Base-by-base conservation (phyloP, 1,139 yeast species). In the Petasospora fabianii region DNA sequence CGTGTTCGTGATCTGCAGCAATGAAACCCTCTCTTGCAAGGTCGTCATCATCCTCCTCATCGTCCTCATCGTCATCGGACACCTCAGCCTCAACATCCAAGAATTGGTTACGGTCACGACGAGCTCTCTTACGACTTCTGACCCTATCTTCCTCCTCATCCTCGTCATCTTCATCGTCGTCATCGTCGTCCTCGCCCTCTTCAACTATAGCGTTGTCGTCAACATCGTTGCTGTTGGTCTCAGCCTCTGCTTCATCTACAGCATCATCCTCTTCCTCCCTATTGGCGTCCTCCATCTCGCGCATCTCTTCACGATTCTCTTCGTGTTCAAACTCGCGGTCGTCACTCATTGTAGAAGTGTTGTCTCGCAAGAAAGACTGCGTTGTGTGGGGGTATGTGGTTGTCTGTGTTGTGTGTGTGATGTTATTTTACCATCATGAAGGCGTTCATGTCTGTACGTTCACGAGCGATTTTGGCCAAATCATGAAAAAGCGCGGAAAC, bases 11-110 rank as follows among this genome's bases (percentile, higher is more conserved):
- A 51, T 84, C 95, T 8, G 80, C 67, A 5, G 71, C 77, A 49
- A 83, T 77, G 58, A 82, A 83, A 57, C 86, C 96, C 58, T 88
- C 95, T 54, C 90, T 77, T 42, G 84, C 77, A 30, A 86, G 66
- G 49, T 84, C 97, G 53, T 87, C 97, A 51, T 87, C 96, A 44
- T 88, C 97, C 51, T 90, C 97, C 35, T 87, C 83, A 29, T 82
- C 90, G 30, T 92, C 98, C 50, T 92, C 98, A 44, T 92, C 98
- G 52, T 92, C 98, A 46, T 92, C 97, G 61, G 94, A 96, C 43
- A 92, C 99, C 61, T 92, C 98, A 44, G 99, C 99, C 70, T 92
- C 98, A 41, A 92, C 95, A 84, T 92, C 99, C 65, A 92, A 75
- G 64, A 92, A 92, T 69, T 85, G 92, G 62, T 92, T 92, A 54